Conservation (phyloP, 1,284 basidiomycete species). For the Fomitopsis pinicola region DNA sequence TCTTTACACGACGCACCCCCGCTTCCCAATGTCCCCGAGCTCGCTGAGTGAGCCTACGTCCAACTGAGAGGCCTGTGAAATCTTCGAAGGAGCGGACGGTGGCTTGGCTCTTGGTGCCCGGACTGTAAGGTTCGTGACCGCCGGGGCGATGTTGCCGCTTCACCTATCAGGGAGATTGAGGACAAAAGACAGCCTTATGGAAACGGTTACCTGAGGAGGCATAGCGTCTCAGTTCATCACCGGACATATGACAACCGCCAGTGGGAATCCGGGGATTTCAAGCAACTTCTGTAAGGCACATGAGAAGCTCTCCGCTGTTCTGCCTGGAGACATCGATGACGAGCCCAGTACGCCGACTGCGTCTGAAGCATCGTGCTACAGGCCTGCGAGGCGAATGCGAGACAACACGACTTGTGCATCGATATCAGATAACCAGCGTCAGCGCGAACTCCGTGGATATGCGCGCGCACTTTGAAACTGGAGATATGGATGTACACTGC, state of each 20-base stretch:
- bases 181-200: neutral
- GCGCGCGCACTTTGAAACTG: neutral
- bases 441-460: neutral
- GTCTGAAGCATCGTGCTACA: neutral
- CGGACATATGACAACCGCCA: constrained; percentile 1
- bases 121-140: neutral
- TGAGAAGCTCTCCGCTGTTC: neutral
- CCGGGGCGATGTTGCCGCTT: neutral
- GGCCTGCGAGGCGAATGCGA: neutral
- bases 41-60: neutral
- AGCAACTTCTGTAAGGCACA: neutral
- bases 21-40: neutral
- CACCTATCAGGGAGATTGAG: neutral
- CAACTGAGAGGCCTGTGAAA: neutral
- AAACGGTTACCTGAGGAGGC: neutral
- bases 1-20: neutral
- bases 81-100: neutral
- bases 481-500: neutral
- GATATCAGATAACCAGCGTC: constrained; percentile 7
- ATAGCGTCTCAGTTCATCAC: neutral
- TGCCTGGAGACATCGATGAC: constrained; percentile 5
- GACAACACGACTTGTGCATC: constrained; percentile 1
- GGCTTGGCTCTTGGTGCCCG: neutral
- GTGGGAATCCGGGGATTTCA: constrained; percentile 1
- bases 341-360: neutral